Evolutionary conservation across 768 basidiomycete species (phyloP), one percentile per base, ranked within the genome.

Genomic region (Boletus subcaerulescens): DNA sequence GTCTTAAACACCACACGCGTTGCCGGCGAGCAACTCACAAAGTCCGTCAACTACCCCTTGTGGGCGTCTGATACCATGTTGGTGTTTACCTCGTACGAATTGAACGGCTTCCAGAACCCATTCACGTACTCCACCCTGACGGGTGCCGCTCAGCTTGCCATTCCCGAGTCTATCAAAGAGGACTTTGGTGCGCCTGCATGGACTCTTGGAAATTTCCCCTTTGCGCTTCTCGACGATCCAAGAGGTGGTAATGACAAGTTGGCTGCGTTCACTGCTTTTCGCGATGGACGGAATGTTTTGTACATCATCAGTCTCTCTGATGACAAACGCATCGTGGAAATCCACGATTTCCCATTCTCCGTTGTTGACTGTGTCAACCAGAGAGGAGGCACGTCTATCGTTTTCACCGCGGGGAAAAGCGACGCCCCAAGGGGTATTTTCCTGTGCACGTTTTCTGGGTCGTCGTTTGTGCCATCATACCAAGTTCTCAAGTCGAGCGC

Each of bases 71-170:
- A 84, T 59, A 76, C 81, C 31, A 75, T 69, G 5, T 72, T 91
- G 38, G 71, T 86, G 44, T 90, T 85, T 70, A 82, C 84, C 8
- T 79, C 76, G 32, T 89, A 92, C 59, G 73, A 75, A 50, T 26
- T 55, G 26, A 80, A 81, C 15, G 87, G 86, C 0, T 91, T 77
- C 64, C 76, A 80, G 53, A 88, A 91, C 62, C 85, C 90, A 0
- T 89, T 81, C 78, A 75, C 63, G 22, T 85, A 80, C 67, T 71
- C 74, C 40, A 58, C 77, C 24, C 24, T 59, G 3, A 62, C 71
- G 5, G 69, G 71, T 15, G 66, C 69, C 11, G 44, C 51, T 20
- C 53, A 45, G 20, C 76, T 65, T 13, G 63, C 57, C 22, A 50
- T 86, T 36, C 58, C 73, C 3, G 47, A 64, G 31, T 72, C 82